Evolutionary conservation across 2,329 filamentous ascomycete genomes (phyloP).

Genomic region (Ceratocystis papillata): DNA sequence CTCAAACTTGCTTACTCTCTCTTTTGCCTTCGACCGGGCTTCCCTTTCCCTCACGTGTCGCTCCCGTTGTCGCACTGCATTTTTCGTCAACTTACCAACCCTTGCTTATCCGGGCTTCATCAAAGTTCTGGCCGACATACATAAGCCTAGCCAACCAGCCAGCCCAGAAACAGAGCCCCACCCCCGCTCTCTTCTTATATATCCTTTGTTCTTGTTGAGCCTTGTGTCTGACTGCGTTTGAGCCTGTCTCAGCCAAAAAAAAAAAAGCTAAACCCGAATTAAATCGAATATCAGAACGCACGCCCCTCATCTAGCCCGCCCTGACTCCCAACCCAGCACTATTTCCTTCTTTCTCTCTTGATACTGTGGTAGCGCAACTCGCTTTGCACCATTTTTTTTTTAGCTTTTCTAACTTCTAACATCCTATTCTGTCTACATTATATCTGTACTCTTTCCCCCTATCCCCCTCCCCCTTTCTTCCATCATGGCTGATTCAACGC

Average conservation of each 20-base stretch:
- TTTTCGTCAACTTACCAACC: not conserved
- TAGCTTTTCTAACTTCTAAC: not conserved
- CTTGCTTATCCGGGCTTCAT: not conserved
- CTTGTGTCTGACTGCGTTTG: not conserved
- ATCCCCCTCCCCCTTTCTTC: not conserved
- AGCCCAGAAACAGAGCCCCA: not conserved
- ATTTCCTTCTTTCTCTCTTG: not conserved
- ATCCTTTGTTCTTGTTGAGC: not conserved
- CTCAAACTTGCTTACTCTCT: not conserved
- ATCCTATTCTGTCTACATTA: constrained; percentile 18
- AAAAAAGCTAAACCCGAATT: constrained; percentile 10
- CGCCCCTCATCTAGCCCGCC: constrained; percentile 1
- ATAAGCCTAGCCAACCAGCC: not conserved
- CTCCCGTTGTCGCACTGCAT: not conserved
- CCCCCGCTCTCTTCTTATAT: not conserved
- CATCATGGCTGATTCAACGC: constrained; percentile 44
- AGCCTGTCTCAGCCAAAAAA: constrained; percentile 1
- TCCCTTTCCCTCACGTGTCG: not conserved
- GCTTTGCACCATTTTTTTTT: not conserved
- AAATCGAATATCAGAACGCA: constrained; percentile 1
- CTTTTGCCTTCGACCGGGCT: not conserved
- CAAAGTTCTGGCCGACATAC: not conserved
- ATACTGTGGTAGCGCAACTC: not conserved
- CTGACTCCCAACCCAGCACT: not conserved
- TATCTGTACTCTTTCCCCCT: not conserved